Conservation (phyloP, 495 filamentous ascomycete species). For the Trichoderma reesei region DNA sequence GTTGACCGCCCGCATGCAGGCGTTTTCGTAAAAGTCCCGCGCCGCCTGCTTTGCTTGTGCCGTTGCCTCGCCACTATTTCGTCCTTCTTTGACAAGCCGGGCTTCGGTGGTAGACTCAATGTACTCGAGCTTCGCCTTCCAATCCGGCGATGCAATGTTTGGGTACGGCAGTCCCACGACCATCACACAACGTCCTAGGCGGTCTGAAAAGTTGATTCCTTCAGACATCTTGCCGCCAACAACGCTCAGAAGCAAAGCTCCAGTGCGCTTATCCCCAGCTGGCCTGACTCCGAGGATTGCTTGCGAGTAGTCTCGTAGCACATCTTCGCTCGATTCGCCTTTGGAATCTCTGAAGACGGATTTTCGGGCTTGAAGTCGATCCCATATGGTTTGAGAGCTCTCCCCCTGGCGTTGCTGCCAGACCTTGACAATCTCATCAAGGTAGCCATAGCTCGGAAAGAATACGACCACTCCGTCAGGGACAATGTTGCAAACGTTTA, state of each 20-base stretch:
- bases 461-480: constrained; percentile 94
- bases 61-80: constrained; percentile 32
- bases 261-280: constrained; percentile 21
- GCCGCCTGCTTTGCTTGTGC: constrained; percentile 53
- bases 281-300: constrained; percentile 43
- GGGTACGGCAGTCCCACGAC: constrained; percentile 90
- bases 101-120: constrained; percentile 58
- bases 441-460: constrained; percentile 88
- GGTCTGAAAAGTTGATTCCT: constrained; percentile 96
- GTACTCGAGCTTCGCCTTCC: constrained; percentile 84
- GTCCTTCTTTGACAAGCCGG: constrained; percentile 24
- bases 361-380: constrained; percentile 50
- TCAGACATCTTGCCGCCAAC: constrained; percentile 91
- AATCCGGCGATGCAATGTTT: constrained; percentile 80
- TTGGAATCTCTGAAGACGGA: constrained; percentile 57
- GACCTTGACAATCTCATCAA: constrained; percentile 56
- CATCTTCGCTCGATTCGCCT: constrained; percentile 49
- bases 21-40: constrained; percentile 85
- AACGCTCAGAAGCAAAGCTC: constrained; percentile 83
- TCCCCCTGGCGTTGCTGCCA: constrained; percentile 46
- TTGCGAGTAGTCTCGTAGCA: constrained; percentile 60
- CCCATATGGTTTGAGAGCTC: constrained; percentile 37
- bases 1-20: constrained; percentile 94
- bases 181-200: constrained; percentile 76
- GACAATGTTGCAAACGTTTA: constrained; percentile 60